Evolutionary conservation across 345 rosid genomes (phyloP), one percentile per base, ranked within the genome.

Genomic region (Rhodomyrtus tomentosa): DNA sequence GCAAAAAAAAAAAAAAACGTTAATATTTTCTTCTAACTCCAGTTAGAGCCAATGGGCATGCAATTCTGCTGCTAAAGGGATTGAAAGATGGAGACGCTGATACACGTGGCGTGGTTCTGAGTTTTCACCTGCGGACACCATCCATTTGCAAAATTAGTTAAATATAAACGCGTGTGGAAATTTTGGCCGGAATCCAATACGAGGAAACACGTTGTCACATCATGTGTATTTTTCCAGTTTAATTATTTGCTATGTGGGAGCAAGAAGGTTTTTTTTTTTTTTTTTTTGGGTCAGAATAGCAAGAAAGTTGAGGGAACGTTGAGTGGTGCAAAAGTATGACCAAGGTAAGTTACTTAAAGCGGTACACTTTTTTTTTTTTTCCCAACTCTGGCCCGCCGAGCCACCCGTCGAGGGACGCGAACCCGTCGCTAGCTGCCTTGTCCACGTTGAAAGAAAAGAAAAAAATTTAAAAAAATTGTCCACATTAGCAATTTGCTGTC

Each of bases 401-500:
- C 8, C 48, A 42, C 48, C 7, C 6, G 48, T 42, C 7, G 7
- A 42, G 48, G 48, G 48, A 42, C 48, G 7, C 48, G 7, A 42
- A 42, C 8, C 21, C 53, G 5, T 51, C 0, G 50, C 50, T 49
- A 1, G 50, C 14, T 1, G 21, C 53, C 15, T 51, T 16, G 21
- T 51, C 53, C 21, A 5, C 20, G 2, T 51, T 5, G 16, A 51
- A 5, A 51, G 2, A 51, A 51, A 51, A 51, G 7, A 16, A 51
- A 16, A 51, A 5, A 51, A 51, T 51, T 50, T 5, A 1, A 1
- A 51, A 5, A 15, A 51, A 16, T 15, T 1, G 1, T 55, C 0
- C 12, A 55, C 0, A 1, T 55, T 2, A 4, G 3, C 0, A 24
- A 55, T 55, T 24, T 25, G 5, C 14, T 4, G 11, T 9, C 3